Evolutionary conservation across 257 asterid species (phyloP), one percentile per base, ranked within the genome.

Genomic region (Ocimum tenuiflorum): DNA sequence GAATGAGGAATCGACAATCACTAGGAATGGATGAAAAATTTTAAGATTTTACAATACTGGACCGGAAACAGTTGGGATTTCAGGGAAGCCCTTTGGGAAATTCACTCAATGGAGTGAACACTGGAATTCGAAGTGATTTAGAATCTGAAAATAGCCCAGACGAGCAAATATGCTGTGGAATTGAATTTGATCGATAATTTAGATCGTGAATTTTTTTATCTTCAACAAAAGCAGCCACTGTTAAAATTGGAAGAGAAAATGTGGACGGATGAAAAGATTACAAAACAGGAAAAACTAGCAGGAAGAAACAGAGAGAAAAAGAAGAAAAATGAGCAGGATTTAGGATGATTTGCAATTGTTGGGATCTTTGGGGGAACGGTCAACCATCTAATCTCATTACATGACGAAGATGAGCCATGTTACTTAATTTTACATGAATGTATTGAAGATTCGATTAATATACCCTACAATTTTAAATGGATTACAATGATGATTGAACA

Each of bases 1-100:
- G 20, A 43, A 24, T 31, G 50, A 45, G 71, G 27, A n/a, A 50
- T 23, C 7, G 15, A 0, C 7, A 38, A 54, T 54, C 13, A 27
- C 7, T 27, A 29, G 6, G 60, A 7, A 29, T 29, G 7, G 11
- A 0, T 2, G 7, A 14, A 0, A 15, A 18, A 8, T 22, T 43
- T 14, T 33, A 33, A 69, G 45, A 52, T 31, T 61, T 61, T 27
- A 15, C 65, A 23, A 42, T 18, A 12, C 6, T 68, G 33, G 29
- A 61, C 61, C 50, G 7, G 11, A 45, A 49, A 56, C 62, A 27
- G 7, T 8, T 15, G 47, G 41, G 56, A 29, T 55, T 67, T 42
- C 76, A 68, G 36, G 73, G 55, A 50, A 39, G 27, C 70, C 73
- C 73, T 63, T 36, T 42, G 63, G 35, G 63, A 75, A 58, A n/a